These are phyloP conservation scores for Cladobotryum protrusum DNA, from an alignment of 2,329 filamentous ascomycete species.

Conservation along the genomic window DNA sequence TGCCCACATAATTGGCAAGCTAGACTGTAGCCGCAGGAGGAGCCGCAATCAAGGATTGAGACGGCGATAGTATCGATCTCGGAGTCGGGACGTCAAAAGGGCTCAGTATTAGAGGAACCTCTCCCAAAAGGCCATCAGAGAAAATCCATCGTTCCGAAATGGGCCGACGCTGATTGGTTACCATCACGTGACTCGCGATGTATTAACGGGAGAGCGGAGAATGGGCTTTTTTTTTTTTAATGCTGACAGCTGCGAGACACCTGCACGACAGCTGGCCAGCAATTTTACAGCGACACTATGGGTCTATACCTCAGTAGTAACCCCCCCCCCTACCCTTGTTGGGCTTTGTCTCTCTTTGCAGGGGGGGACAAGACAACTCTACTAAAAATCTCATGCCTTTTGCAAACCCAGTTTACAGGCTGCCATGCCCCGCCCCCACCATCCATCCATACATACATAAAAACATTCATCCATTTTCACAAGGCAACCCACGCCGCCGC, in stretches of 20 bases:
- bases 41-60: slow-evolving; percentile 29
- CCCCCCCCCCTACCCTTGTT: neutral
- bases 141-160: slow-evolving; percentile 40
- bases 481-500: neutral
- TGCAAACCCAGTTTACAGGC: neutral
- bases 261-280: slow-evolving; percentile 2
- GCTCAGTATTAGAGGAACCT: slow-evolving; percentile 30
- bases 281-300: neutral
- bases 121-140: slow-evolving; percentile 26
- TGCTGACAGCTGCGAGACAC: neutral
- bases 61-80: slow-evolving; percentile 34
- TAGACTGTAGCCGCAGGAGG: slow-evolving; percentile 32
- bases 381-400: too few relatives aligned
- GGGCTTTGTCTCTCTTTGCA: neutral
- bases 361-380: neutral
- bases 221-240: neutral
- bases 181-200: slow-evolving; percentile 27
- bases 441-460: slow-evolving; percentile 12
- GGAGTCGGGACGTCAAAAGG: slow-evolving; percentile 33
- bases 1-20: slow-evolving; percentile 74
- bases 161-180: slow-evolving; percentile 36
- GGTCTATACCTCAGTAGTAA: too few relatives aligned
- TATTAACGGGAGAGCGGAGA: slow-evolving; percentile 7
- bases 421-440: slow-evolving; percentile 26
- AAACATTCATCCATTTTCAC: neutral